A percentile compares a stretch with the other conserved stretches of the same genome.
These are phyloP conservation scores for Marasmius sp. DNA, from an alignment of 1,284 basidiomycete genomes.

Conservation along the genomic window DNA sequence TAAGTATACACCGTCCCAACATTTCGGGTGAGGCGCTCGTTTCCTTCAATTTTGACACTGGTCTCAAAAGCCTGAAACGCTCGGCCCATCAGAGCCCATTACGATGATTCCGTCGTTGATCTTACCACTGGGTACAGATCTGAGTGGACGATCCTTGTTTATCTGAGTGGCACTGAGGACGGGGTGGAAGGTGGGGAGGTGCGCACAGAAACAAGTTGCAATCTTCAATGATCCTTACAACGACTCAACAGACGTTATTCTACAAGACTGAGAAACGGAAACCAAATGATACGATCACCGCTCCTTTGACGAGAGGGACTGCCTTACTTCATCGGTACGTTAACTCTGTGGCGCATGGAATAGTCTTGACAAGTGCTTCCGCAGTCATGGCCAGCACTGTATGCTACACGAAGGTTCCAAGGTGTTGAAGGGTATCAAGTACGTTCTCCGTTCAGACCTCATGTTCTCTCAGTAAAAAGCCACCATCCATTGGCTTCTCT, in stretches of 20 bases:
- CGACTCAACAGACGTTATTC: constrained; percentile 60
- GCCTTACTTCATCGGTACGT: constrained; percentile 71
- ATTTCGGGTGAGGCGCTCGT: constrained; percentile 53
- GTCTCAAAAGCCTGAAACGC: neutral
- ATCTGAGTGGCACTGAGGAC: constrained; percentile 70
- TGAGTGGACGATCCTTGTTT: constrained; percentile 82
- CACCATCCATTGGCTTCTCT: too few relatives aligned
- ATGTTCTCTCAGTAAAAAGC: constrained; percentile 2
- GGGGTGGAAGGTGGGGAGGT: constrained; percentile 78
- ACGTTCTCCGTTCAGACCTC: constrained; percentile 8
- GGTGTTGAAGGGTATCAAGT: constrained; percentile 45
- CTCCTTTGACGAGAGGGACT: constrained; percentile 64
- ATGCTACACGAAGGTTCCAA: constrained; percentile 76
- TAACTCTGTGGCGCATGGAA: neutral
- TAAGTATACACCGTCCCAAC: constrained; percentile 63
- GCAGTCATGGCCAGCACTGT: constrained; percentile 75
- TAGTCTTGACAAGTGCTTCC: neutral
- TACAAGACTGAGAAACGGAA: constrained; percentile 57
- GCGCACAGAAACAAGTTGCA: constrained; percentile 11
- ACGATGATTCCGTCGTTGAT: constrained; percentile 70
- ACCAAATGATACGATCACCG: constrained; percentile 51
- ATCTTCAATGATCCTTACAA: neutral
- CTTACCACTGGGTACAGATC: constrained; percentile 55
- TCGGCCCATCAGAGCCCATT: constrained; percentile 50
- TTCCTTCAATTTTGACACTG: neutral